Percentiles rank a stretch among this genome's conserved stretches.
Evolutionary conservation across 495 filamentous ascomycete species (phyloP).

Genomic region (Bacidia gigantensis): DNA sequence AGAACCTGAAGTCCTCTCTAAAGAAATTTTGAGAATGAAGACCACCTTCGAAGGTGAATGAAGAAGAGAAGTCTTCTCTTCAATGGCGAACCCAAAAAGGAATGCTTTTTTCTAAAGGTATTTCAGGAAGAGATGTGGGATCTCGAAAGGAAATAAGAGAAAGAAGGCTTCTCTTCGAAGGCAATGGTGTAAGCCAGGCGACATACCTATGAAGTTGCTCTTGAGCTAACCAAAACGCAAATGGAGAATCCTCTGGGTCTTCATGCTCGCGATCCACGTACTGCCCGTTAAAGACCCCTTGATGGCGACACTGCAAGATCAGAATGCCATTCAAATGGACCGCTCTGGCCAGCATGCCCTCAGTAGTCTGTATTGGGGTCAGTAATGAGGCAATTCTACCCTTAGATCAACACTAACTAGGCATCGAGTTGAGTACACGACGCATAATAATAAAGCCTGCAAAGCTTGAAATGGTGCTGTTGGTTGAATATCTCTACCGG

Average conservation of each 20-base stretch:
- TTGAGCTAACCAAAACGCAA: constrained; percentile 20
- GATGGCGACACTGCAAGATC: constrained; percentile 20
- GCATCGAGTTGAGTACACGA: constrained; percentile 18
- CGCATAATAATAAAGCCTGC: constrained; percentile 19
- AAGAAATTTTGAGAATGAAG: no score
- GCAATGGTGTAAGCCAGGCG: no score
- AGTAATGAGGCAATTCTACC: not conserved
- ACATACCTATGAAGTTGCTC: constrained; percentile 24
- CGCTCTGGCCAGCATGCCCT: constrained; percentile 22
- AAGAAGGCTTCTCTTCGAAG: not conserved
- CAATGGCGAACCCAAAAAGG: no score
- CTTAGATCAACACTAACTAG: constrained; percentile 12
- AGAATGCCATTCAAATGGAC: constrained; percentile 18
- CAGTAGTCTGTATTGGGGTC: constrained; percentile 13
- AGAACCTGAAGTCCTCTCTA: no score
- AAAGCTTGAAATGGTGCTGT: constrained; percentile 17
- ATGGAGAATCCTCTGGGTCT: constrained; percentile 9
- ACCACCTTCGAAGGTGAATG: no score
- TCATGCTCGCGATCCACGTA: constrained; percentile 15
- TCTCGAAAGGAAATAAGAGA: no score
- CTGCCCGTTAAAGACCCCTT: constrained; percentile 23
- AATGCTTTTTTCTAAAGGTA: no score
- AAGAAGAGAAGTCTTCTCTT: no score
- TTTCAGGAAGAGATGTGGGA: not conserved
- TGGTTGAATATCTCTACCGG: not conserved